A percentile compares a stretch with the other conserved stretches of the same genome.
Conservation (phyloP, 2,329 filamentous ascomycete species). For the Pseudogymnoascus sp. region DNA sequence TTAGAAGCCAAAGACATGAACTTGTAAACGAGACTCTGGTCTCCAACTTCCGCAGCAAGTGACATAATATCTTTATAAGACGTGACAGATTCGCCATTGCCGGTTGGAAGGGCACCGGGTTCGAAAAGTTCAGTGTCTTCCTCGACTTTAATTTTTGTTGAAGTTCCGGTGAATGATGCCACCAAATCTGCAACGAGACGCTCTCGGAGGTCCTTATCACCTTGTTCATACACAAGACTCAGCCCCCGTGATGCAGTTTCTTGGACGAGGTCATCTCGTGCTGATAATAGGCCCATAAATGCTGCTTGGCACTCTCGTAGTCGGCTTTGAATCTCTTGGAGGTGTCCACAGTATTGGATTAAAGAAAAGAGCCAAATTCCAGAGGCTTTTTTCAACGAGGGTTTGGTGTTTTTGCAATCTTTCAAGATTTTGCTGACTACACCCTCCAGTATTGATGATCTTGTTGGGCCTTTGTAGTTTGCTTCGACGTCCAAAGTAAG, state of each 20-base stretch:
- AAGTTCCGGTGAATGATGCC: slow-evolving; percentile 76
- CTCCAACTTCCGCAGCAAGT: slow-evolving; percentile 91
- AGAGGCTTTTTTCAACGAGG: slow-evolving; percentile 81
- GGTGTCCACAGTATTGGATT: slow-evolving; percentile 80
- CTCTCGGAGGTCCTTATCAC: slow-evolving; percentile 71
- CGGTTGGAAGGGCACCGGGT: slow-evolving; percentile 80
- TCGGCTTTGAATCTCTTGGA: slow-evolving; percentile 65
- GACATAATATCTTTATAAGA: slow-evolving; percentile 98
- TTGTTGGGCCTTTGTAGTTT: slow-evolving; percentile 37
- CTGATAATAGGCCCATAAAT: slow-evolving; percentile 81
- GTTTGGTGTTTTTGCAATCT: slow-evolving; percentile 79
- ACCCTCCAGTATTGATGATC: slow-evolving; percentile 33
- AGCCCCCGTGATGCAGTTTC: slow-evolving; percentile 89
- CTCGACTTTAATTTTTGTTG: slow-evolving; percentile 64
- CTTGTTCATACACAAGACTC: slow-evolving; percentile 89
- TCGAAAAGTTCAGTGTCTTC: slow-evolving; percentile 92
- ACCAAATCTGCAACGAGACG: slow-evolving; percentile 84
- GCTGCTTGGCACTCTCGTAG: slow-evolving; percentile 76
- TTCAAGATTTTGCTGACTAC: slow-evolving; percentile 64
- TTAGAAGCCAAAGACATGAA: slow-evolving; percentile 98
- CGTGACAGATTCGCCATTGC: slow-evolving; percentile 81
- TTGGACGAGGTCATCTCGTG: slow-evolving; percentile 89
- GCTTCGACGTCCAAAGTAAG: slow-evolving; percentile 70
- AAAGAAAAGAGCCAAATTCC: slow-evolving; percentile 93
- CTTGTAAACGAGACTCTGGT: slow-evolving; percentile 92